Conservation (phyloP, 164 flowering plant species). For the Vitis labrusca region DNA sequence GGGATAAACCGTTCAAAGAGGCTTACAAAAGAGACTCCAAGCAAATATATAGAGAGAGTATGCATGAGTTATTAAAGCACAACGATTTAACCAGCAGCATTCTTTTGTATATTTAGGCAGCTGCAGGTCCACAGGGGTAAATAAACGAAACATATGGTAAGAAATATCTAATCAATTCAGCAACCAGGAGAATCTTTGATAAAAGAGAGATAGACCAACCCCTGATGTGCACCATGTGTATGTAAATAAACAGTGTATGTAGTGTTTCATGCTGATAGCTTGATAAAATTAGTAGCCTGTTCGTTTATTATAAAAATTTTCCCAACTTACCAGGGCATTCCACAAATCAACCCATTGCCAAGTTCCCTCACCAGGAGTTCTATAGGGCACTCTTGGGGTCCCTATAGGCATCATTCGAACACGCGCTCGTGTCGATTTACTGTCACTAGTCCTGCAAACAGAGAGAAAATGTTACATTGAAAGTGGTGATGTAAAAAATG, state of each 20-base stretch:
- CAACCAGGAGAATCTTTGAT: no score
- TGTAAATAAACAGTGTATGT: not conserved
- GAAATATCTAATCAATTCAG: no score
- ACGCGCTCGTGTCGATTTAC: slow-evolving; percentile 48
- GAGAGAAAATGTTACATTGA: not conserved
- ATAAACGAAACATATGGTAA: no score
- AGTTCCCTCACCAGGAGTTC: slow-evolving; percentile 72
- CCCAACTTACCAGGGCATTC: slow-evolving; percentile 87
- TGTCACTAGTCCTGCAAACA: slow-evolving; percentile 38
- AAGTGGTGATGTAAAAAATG: no score
- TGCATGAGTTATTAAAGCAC: not conserved
- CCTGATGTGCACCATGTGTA: not conserved
- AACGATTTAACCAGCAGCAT: not conserved
- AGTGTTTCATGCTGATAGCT: not conserved
- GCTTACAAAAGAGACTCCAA: not conserved
- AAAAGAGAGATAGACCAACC: no score
- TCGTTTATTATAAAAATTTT: not conserved
- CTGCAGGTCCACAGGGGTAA: no score
- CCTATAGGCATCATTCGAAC: slow-evolving; percentile 86
- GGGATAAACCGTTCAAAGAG: not conserved
- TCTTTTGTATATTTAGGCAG: not conserved
- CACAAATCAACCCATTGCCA: slow-evolving; percentile 92
- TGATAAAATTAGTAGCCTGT: not conserved
- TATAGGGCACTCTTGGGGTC: slow-evolving; percentile 77
- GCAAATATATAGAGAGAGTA: no score